Evolutionary conservation across 305 asterid species (phyloP).

Genomic region (Fraxinus albicans): DNA sequence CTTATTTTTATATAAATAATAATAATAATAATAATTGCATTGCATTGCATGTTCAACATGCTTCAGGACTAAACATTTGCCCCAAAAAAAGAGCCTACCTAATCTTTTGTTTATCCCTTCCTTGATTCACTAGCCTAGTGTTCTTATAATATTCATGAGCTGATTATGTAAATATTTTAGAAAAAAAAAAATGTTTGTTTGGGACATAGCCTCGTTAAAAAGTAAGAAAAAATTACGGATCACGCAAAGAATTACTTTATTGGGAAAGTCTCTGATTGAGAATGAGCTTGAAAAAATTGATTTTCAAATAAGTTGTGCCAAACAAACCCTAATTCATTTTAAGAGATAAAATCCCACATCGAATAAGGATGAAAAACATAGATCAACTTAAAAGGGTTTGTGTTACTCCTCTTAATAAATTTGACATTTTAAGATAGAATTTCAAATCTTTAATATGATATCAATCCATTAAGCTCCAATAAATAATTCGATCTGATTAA

Average conservation of each 20-base stretch:
- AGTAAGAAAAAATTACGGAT: too few species aligned
- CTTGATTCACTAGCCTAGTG: neutral
- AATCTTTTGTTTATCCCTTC: neutral
- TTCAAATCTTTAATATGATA: too few species aligned
- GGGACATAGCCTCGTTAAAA: neutral
- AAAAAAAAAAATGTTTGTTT: neutral
- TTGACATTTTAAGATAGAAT: too few species aligned
- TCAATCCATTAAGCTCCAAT: too few species aligned
- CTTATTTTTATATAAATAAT: constrained; percentile 3
- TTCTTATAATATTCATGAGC: neutral
- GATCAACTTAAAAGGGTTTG: too few species aligned
- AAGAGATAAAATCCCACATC: too few species aligned
- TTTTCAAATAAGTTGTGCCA: neutral
- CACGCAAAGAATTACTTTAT: too few species aligned
- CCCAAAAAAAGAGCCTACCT: neutral
- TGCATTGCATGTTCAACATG: neutral
- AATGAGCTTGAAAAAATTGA: neutral
- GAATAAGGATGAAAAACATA: too few species aligned
- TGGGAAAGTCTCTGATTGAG: neutral
- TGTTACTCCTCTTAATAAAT: too few species aligned
- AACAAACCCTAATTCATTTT: neutral
- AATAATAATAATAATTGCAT: neutral
- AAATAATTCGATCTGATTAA: too few species aligned
- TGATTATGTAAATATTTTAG: neutral
- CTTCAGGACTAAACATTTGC: constrained; percentile 13